Evolutionary conservation across 306 rosid species (phyloP).

Genomic region (Herpetospermum pedunculosum): DNA sequence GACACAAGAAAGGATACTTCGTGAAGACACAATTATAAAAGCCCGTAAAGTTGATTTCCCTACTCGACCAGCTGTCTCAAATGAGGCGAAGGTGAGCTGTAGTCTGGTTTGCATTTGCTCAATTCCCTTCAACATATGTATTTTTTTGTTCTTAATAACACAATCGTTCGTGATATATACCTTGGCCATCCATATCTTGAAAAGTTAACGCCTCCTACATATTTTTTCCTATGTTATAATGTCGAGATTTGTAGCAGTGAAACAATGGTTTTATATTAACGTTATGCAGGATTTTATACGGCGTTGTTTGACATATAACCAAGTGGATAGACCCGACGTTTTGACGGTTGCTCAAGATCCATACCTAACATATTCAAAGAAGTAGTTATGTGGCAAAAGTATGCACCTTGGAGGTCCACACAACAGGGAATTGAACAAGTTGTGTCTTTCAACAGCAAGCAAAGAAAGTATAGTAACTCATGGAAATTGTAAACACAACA

Average conservation of each 20-base stretch:
- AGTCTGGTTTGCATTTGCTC: background rate
- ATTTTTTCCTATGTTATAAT: background rate
- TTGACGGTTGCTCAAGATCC: conserved; percentile 81
- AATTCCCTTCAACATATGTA: background rate
- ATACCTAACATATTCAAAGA: conserved; percentile 71
- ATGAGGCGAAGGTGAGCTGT: conserved; percentile 81
- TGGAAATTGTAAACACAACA: background rate
- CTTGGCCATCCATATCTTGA: background rate
- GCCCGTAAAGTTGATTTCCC: conserved; percentile 97
- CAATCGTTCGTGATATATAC: background rate
- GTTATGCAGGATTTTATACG: conserved; percentile 65
- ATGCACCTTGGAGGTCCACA: background rate
- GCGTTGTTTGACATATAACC: conserved; percentile 82
- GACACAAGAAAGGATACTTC: conserved; percentile 87
- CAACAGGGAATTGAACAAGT: background rate
- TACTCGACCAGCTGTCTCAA: conserved; percentile 73
- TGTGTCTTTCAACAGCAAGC: background rate
- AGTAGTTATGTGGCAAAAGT: conserved; percentile 19
- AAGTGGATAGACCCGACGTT: conserved; percentile 91
- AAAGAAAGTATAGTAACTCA: background rate
- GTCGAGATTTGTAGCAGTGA: background rate
- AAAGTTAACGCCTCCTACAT: background rate
- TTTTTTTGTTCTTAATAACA: background rate
- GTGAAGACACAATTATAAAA: conserved; percentile 94
- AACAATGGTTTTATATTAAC: background rate